phyloP scores from a whole-genome alignment of 345 rosid genomes.

The Sonneratia alba region DNA sequence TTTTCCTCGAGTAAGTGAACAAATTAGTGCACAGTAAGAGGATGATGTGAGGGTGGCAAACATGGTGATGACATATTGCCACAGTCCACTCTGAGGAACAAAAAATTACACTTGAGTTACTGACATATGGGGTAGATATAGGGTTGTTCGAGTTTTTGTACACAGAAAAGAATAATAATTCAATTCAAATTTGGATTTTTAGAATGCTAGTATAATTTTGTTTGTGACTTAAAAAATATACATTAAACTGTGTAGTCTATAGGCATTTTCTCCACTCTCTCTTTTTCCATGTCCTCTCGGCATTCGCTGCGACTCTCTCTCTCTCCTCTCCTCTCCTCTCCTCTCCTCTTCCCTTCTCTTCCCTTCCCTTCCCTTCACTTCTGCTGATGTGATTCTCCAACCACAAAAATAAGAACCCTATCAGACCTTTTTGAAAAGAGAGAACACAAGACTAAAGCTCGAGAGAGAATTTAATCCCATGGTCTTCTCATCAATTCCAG shows the following conservation, averaged over 20 bases:
- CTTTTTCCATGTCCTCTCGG: too few species aligned
- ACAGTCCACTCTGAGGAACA: too few species aligned
- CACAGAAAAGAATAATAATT: too few species aligned
- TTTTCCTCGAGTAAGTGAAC: background rate
- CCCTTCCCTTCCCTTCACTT: background rate
- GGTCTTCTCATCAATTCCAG: slow-evolving; percentile 51
- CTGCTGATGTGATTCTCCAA: slow-evolving; percentile 6
- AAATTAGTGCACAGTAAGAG: too few species aligned
- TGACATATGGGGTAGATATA: too few species aligned
- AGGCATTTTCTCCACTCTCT: background rate
- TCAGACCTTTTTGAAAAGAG: background rate
- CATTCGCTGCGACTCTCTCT: too few species aligned
- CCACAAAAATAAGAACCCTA: slow-evolving; percentile 6
- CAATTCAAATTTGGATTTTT: too few species aligned
- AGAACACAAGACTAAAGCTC: background rate
- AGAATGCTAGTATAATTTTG: too few species aligned
- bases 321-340: background rate
- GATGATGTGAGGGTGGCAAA: too few species aligned
- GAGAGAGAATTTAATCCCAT: slow-evolving; percentile 20
- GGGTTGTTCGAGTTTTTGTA: too few species aligned
- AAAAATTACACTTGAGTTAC: too few species aligned
- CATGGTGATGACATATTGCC: too few species aligned
- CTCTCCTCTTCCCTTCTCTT: background rate
- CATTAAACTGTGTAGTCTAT: background rate
- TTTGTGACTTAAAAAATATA: background rate